Percentiles rank a stretch among this genome's conserved stretches.
Evolutionary conservation across 2,329 filamentous ascomycete genomes (phyloP).

Genomic region (Fusarium incarnatum): DNA sequence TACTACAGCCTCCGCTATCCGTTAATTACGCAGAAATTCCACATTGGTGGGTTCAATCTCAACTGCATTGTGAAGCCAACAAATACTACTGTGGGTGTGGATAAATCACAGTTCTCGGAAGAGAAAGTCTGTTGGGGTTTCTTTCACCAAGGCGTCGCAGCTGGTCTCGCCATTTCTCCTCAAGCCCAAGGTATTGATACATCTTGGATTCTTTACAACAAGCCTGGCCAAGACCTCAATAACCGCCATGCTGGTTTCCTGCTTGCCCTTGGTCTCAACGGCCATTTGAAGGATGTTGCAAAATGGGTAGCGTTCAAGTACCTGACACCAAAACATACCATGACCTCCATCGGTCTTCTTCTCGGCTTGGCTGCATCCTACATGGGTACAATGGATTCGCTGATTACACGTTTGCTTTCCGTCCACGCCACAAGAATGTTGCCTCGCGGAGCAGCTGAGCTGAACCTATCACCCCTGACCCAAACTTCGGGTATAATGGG

Average conservation of each 20-base stretch:
- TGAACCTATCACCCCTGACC: slow-evolving; percentile 91
- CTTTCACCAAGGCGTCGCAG: slow-evolving; percentile 96
- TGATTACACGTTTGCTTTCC: slow-evolving; percentile 91
- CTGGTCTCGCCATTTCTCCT: slow-evolving; percentile 89
- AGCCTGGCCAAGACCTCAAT: slow-evolving; percentile 84
- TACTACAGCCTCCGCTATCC: slow-evolving; percentile 90
- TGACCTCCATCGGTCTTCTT: slow-evolving; percentile 97
- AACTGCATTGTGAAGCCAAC: slow-evolving; percentile 92
- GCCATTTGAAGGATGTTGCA: slow-evolving; percentile 91
- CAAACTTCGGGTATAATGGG: slow-evolving; percentile 98
- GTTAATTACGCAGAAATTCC: slow-evolving; percentile 90
- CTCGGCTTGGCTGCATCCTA: slow-evolving; percentile 93
- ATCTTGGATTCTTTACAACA: slow-evolving; percentile 99
- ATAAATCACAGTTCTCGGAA: slow-evolving; percentile 87
- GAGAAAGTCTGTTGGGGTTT: slow-evolving; percentile 99
- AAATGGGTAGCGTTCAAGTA: slow-evolving; percentile 99
- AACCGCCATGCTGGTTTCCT: slow-evolving; percentile 97
- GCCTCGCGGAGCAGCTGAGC: slow-evolving; percentile 88
- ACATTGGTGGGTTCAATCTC: slow-evolving; percentile 89
- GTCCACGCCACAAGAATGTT: slow-evolving; percentile 97
- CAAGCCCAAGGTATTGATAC: slow-evolving; percentile 95
- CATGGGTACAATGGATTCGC: slow-evolving; percentile 95
- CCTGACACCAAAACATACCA: slow-evolving; percentile 97
- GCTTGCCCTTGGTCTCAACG: slow-evolving; percentile 90
- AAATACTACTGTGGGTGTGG: slow-evolving; percentile 92